Evolutionary conservation across 116 monocot species (phyloP).

Genomic region (Phalaenopsis hybrid): DNA sequence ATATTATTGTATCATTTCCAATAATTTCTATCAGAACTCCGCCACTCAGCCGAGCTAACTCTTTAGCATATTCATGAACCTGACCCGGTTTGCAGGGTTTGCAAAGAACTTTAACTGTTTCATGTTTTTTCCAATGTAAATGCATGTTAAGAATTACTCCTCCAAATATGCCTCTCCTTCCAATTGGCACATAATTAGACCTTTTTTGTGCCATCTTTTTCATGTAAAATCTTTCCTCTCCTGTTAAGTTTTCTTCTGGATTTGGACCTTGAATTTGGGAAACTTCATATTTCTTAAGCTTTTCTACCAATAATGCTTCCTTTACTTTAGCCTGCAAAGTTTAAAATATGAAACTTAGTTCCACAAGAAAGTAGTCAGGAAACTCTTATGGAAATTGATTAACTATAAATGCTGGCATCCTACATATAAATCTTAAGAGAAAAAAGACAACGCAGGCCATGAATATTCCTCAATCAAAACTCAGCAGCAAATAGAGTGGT

Average conservation of each 20-base stretch:
- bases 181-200: slow-evolving; percentile 84
- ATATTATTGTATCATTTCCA: slow-evolving; percentile 70
- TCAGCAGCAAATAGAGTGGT: no score
- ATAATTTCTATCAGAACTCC: slow-evolving; percentile 76
- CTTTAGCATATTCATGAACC: slow-evolving; percentile 76
- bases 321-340: slow-evolving; percentile 60
- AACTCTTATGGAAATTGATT: not conserved
- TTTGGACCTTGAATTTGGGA: slow-evolving; percentile 59
- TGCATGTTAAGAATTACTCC: slow-evolving; percentile 99
- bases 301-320: slow-evolving; percentile 62
- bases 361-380: not conserved
- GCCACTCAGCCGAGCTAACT: slow-evolving; percentile 79
- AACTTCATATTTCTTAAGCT: slow-evolving; percentile 72
- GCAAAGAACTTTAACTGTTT: slow-evolving; percentile 87
- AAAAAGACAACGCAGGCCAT: not conserved
- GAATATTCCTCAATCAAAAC: no score
- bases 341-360: not conserved
- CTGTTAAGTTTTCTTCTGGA: slow-evolving; percentile 46
- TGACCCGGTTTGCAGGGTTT: slow-evolving; percentile 90
- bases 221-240: slow-evolving; percentile 77
- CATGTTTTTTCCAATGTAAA: slow-evolving; percentile 98
- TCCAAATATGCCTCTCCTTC: slow-evolving; percentile 82
- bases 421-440: not conserved
- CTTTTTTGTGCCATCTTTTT: slow-evolving; percentile 87
- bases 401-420: not conserved